Percentiles rank a stretch among this genome's conserved stretches.
Evolutionary conservation across 1,284 basidiomycete genomes (phyloP).

Genomic region (Lignosus rhinocerotis): DNA sequence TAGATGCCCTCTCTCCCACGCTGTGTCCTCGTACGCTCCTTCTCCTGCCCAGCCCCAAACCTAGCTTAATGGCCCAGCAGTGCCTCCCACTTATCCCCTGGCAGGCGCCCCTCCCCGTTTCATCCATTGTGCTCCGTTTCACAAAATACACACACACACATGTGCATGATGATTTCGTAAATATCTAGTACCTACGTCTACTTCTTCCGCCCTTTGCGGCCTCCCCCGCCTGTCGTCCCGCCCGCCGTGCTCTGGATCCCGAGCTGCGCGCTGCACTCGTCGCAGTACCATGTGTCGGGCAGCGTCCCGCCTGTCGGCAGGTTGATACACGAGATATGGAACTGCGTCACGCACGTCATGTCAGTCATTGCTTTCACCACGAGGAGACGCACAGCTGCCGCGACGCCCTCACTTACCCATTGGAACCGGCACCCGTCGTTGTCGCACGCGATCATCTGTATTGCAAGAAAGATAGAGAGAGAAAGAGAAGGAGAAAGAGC

Average conservation of each 20-base stretch:
- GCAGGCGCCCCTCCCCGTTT: constrained; percentile 8
- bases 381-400: not conserved
- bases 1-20: not conserved
- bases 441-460: constrained; percentile 72
- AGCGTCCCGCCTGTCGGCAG: constrained; percentile 45
- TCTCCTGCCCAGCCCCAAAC: constrained; percentile 10
- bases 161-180: too few relatives aligned
- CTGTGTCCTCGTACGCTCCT: constrained; percentile 1
- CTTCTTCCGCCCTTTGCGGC: constrained; percentile 36
- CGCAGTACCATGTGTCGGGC: constrained; percentile 63
- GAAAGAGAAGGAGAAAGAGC: too few relatives aligned
- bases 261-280: constrained; percentile 44
- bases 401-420: constrained; percentile 52
- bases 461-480: not conserved
- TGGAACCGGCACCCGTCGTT: constrained; percentile 66
- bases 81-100: constrained; percentile 4
- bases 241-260: constrained; percentile 14
- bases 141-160: not conserved
- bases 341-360: constrained; percentile 37
- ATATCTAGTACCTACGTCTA: too few relatives aligned
- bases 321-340: constrained; percentile 62
- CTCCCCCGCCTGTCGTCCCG: not conserved
- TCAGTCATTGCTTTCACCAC: not conserved
- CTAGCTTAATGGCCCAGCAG: constrained; percentile 12
- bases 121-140: constrained; percentile 7